These are phyloP conservation scores for Penicillium sp. DNA, from an alignment of 2,329 filamentous ascomycete species.

Conservation along the genomic window DNA sequence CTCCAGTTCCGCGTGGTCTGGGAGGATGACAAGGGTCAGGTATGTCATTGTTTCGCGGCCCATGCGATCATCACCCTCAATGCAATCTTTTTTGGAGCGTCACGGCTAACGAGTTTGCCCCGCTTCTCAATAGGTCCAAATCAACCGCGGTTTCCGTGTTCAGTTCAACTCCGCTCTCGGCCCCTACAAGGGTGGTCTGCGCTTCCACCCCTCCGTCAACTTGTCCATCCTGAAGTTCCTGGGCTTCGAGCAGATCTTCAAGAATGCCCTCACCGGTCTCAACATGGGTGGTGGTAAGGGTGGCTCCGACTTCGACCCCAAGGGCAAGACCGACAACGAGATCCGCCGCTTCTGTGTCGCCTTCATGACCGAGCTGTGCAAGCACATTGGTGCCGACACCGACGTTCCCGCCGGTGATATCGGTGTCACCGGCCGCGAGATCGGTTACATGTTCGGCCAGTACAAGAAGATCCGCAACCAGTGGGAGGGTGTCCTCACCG, in stretches of 20 bases:
- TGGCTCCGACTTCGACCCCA: constrained; percentile 97
- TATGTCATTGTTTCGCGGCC: constrained; percentile 17
- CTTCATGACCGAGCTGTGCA: constrained; percentile 93
- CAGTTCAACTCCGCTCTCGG: constrained; percentile 98
- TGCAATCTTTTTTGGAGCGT: too few relatives aligned
- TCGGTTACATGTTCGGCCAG: constrained; percentile 90
- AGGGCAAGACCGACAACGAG: constrained; percentile 95
- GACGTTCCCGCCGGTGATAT: constrained; percentile 97
- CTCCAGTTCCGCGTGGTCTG: constrained; percentile 97
- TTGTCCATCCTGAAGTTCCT: constrained; percentile 83
- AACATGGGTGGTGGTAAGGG: constrained; percentile 97
- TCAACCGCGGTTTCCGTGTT: constrained; percentile 93
- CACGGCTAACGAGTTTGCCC: neutral
- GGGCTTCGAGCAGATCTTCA: constrained; percentile 99
- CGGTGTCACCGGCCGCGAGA: constrained; percentile 84
- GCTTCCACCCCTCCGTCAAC: constrained; percentile 72
- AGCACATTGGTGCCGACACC: constrained; percentile 93
- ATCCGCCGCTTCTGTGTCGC: constrained; percentile 94
- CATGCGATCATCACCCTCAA: too few relatives aligned
- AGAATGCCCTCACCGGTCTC: constrained; percentile 94
- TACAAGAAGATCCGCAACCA: constrained; percentile 83
- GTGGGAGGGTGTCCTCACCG: constrained; percentile 94
- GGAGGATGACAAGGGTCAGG: constrained; percentile 81
- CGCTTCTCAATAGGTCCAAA: constrained; percentile 56
- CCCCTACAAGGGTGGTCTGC: constrained; percentile 94